Percentiles rank a stretch among this genome's conserved stretches.
Conservation (phyloP, 441 rosid genomes). For the Hura crepitans region DNA sequence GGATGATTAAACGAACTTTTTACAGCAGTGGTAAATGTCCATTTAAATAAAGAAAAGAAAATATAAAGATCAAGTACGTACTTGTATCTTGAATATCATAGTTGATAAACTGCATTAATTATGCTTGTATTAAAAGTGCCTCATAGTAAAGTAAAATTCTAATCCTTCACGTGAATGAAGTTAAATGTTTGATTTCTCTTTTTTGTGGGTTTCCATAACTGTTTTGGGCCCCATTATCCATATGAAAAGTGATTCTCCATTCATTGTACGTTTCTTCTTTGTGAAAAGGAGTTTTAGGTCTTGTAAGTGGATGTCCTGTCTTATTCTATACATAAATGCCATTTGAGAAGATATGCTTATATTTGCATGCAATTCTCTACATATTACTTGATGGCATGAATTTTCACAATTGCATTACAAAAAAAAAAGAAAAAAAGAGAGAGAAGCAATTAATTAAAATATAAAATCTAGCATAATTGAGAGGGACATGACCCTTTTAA, state of each 20-base stretch:
- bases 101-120: neutral
- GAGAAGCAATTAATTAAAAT: neutral
- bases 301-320: neutral
- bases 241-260: neutral
- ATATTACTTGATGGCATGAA: neutral
- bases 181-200: neutral
- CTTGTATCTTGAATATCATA: neutral
- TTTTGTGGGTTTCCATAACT: neutral
- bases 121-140: neutral
- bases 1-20: conserved; percentile 10
- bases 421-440: neutral
- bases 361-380: neutral
- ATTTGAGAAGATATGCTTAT: neutral
- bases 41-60: neutral
- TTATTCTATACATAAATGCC: neutral
- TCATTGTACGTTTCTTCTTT: neutral
- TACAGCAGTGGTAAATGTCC: neutral
- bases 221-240: neutral
- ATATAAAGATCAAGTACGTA: neutral
- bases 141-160: neutral
- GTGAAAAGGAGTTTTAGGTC: neutral
- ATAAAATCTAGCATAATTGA: neutral
- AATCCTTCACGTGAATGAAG: neutral
- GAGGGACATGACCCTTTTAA: neutral
- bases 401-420: neutral